Evolutionary conservation across 1,139 yeast species (phyloP), one percentile per base, ranked within the genome.

Genomic region (Meyerozyma athensensis): DNA sequence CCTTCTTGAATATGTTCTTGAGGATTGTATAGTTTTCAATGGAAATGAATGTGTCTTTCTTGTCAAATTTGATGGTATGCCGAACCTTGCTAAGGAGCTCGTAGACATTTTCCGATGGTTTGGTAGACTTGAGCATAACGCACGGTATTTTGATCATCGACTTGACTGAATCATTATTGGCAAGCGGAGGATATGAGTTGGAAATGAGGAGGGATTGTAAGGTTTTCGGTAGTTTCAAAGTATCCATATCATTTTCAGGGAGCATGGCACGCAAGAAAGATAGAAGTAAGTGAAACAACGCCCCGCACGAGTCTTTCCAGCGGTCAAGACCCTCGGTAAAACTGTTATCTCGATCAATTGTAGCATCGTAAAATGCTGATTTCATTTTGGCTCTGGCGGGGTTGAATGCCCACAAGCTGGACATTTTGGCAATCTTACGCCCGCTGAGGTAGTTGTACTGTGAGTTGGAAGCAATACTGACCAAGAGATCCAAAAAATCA

Each of bases 341-440:
- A 26, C 68, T 67, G 39, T 53, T 51, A 38, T 70, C 75, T 23
- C 49, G 47, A 12, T 47, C 45, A n/a, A 56, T 30, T 4, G 74
- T 68, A 2, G 74, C 74, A 47, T 68, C 74, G 45, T 56, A 68
- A 39, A 68, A 68, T 7, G 71, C 65, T 5, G 67, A 59, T 26
- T 48, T 47, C 20, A 18, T 28, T 17, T 13, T 10, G 8, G 8
- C 20, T 18, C 32, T 28, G 20, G 32, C 9, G 19, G 44, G 42
- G 44, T 77, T 78, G 52, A 89, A 89, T 0, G 96, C 97, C 96
- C 96, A 89, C 26, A 86, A 63, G 17, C 92, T 90, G 24, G 94
- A 83, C 79, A 89, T 74, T 49, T 85, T 80, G 13, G 94, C 74
- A 16, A 89, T 72, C 53, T 86, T 87, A 34, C 90, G 70, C 1